Evolutionary conservation across 257 asterid species (phyloP), one percentile per base, ranked within the genome.

Genomic region (Gentiana dahurica): DNA sequence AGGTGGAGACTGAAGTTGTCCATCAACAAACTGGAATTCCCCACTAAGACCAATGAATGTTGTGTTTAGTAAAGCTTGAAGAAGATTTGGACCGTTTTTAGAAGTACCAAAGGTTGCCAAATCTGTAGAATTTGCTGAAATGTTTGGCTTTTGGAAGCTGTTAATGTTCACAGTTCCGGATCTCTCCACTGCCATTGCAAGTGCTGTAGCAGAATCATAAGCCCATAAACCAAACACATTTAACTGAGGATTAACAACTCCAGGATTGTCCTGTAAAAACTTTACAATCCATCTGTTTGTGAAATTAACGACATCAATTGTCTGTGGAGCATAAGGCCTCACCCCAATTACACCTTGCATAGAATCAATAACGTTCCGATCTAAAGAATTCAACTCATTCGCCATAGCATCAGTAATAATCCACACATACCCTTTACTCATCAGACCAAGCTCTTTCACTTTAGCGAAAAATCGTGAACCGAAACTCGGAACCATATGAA

Each of bases 271-370:
- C 57, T 54, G 54, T 33, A 52, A 76, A 58, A 78, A 78, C 63
- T 74, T 69, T 59, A 54, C 68, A 34, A 70, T 67, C 77, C 79
- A 81, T 63, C 77, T 75, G 56, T 24, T 53, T 1, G 55, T 63
- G 57, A 75, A 78, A 33, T 48, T 60, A 0, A 43, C 7, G 1
- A 68, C 57, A 48, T 66, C 58, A 4, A 4, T 48, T 24, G 82
- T 61, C 57, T 55, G 56, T 10, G 75, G 85, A 59, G 73, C 35
- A 33, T 71, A 52, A 51, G 79, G 70, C 68, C 64, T 77, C 72
- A 81, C 54, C 3, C 88, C 88, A 1, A 81, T 7, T 8, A 75
- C 82, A 41, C 88, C 88, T 55, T 77, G 82, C 82, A 81, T 75
- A 3, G 88, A 74, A 34, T 81, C 82, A 8, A 73, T 58, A 8